Base-by-base conservation (phyloP, 306 rosid species). In the Vachellia pachyceras region DNA sequence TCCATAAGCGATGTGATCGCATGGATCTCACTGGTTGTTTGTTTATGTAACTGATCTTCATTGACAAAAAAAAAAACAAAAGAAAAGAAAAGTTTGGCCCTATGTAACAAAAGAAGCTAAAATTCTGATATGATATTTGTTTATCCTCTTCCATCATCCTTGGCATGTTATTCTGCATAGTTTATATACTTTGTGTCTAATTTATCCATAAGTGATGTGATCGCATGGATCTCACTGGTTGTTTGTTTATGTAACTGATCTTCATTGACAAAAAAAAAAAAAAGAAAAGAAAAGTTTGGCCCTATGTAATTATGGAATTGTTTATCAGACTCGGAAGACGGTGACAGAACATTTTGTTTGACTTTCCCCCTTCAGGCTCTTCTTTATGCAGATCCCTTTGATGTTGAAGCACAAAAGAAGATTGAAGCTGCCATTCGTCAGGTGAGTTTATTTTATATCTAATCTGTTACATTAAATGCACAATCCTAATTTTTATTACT, bases 341-440 rank as follows among this genome's bases (percentile, higher is more conserved):
- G 3, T 17, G 23, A 15, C 37, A 36, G 22, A 10, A 23, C 44
- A 63, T 42, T 74, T 83, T 69, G 39, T 68, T 55, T 68, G 63
- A 8, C 79, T 66, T 65, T 13, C 36, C 72, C 10, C 39, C 79
- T 35, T 84, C 79, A 93, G 98, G 99, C 96, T 71, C 97, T 95
- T 87, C 98, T 85, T 71, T 82, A 86, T 89, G 99, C 99, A 35
- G 97, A 95, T 84, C 99, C 98, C 72, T 95, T 91, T 91, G 98
- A 95, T 84, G 91, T 95, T 83, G 98, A 95, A 84, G 96, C 99
- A 49, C 99, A 95, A 82, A 93, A 85, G 90, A 95, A 93, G 89
- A 95, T 93, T 84, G 99, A 95, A 91, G 99, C 99, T 86, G 91
- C 98, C 55, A 93, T 95, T 46, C 98, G 89, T 20, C 99, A 95